Percentiles rank a stretch among this genome's conserved stretches.
Conservation (phyloP, 225 moss, liverwort and hornwort genomes). For the Rhytidiadelphus loreus region DNA sequence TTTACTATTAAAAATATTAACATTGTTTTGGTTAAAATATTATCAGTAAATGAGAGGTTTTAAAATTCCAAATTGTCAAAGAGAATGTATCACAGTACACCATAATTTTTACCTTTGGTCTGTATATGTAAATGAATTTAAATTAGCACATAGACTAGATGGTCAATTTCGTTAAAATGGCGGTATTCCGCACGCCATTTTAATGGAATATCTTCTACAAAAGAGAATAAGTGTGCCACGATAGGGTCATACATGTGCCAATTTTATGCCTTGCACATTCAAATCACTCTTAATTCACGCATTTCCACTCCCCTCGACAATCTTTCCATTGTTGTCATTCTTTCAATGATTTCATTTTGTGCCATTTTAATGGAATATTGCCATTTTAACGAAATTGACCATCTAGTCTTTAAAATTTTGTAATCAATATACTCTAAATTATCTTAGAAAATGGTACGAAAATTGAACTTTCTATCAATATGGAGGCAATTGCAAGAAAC, state of each 20-base stretch:
- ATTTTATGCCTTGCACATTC: too few species aligned
- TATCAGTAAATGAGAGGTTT: neutral
- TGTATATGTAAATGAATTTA: neutral
- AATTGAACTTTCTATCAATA: neutral
- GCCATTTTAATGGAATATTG: too few species aligned
- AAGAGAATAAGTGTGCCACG: too few species aligned
- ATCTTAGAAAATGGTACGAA: neutral
- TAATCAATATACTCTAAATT: neutral
- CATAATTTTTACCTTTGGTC: neutral
- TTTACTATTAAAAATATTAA: neutral
- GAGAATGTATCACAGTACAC: neutral
- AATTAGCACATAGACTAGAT: neutral
- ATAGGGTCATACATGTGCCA: too few species aligned
- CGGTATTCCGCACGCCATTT: too few species aligned
- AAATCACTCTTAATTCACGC: too few species aligned
- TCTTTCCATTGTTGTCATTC: too few species aligned
- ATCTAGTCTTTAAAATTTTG: neutral
- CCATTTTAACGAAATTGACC: too few species aligned
- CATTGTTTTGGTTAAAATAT: neutral
- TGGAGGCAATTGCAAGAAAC: neutral
- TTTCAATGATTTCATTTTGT: too few species aligned
- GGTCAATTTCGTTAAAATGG: too few species aligned
- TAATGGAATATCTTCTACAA: too few species aligned
- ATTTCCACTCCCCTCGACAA: too few species aligned
- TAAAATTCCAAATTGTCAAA: neutral